Conservation (phyloP, 2,329 filamentous ascomycete genomes). For the Colletotrichum gloeosporioides region DNA sequence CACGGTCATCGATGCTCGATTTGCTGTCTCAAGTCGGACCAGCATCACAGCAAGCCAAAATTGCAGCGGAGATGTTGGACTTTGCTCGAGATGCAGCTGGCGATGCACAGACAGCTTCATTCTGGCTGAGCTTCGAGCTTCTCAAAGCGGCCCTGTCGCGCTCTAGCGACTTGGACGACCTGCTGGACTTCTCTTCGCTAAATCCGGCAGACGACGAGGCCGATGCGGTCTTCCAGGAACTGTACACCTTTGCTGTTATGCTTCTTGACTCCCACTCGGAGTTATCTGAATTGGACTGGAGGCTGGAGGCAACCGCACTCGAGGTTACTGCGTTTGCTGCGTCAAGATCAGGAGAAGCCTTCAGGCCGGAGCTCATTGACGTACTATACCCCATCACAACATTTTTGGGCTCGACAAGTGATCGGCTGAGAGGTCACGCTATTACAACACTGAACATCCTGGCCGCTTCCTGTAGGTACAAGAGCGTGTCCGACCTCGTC, state of each 20-base stretch:
- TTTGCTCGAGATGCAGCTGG: conserved; percentile 64
- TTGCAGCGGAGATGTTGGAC: conserved; percentile 71
- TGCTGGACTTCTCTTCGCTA: conserved; percentile 63
- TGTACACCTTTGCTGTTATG: conserved; percentile 73
- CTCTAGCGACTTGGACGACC: conserved; percentile 65
- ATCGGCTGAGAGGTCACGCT: conserved; percentile 77
- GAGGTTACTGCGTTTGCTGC: conserved; percentile 83
- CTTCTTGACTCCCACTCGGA: conserved; percentile 62
- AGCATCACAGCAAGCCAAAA: conserved; percentile 61
- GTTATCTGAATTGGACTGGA: conserved; percentile 65
- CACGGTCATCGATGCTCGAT: conserved; percentile 60
- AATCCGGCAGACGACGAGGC: conserved; percentile 42
- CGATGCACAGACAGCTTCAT: conserved; percentile 68
- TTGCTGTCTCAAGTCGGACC: conserved; percentile 63
- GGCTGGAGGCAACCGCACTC: conserved; percentile 77
- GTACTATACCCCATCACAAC: conserved; percentile 90
- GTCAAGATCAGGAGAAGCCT: conserved; percentile 67
- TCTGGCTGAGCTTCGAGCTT: conserved; percentile 81
- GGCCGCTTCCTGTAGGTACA: conserved; percentile 77
- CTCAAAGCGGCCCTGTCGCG: conserved; percentile 62
- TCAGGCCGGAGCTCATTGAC: conserved; percentile 87
- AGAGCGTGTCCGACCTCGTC: conserved; percentile 76
- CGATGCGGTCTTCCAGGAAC: conserved; percentile 61
- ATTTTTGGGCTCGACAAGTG: conserved; percentile 76
- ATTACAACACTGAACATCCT: conserved; percentile 83